Percentiles rank a stretch among this genome's conserved stretches.
These are phyloP conservation scores for Parsonsia alboflavescens DNA, from an alignment of 257 asterid species.

Conservation along the genomic window DNA sequence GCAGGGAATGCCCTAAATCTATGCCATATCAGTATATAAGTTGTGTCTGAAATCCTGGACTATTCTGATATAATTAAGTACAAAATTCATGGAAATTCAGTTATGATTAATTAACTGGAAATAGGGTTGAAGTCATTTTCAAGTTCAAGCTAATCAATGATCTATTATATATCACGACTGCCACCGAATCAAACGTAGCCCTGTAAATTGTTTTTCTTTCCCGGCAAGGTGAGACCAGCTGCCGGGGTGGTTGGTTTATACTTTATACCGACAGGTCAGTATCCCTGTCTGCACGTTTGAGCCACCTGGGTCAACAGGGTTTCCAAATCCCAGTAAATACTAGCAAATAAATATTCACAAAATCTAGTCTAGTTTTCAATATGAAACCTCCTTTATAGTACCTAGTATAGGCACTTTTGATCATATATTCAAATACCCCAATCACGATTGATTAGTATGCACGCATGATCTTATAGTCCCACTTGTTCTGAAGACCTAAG, in stretches of 20 bases:
- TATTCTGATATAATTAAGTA: neutral
- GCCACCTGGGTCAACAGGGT: neutral
- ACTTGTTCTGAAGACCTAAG: too few species aligned
- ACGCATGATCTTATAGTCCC: too few species aligned
- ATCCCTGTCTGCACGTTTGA: neutral
- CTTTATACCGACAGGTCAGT: neutral
- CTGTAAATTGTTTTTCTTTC: neutral
- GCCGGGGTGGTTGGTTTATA: neutral
- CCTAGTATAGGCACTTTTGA: neutral
- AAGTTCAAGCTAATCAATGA: neutral
- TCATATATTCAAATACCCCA: too few species aligned
- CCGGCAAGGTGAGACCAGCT: neutral
- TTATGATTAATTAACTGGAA: too few species aligned
- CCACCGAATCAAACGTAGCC: neutral
- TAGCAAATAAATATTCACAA: neutral
- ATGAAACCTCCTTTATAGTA: neutral
- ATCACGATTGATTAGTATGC: too few species aligned
- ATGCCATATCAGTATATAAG: neutral
- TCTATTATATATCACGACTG: neutral
- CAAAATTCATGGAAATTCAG: too few species aligned
- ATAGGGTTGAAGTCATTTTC: neutral
- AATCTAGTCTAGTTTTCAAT: neutral
- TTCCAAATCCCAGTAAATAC: neutral
- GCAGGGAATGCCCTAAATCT: neutral
- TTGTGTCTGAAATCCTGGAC: too few species aligned